Conservation (phyloP, 257 asterid species). For the Solanum paucissectum region DNA sequence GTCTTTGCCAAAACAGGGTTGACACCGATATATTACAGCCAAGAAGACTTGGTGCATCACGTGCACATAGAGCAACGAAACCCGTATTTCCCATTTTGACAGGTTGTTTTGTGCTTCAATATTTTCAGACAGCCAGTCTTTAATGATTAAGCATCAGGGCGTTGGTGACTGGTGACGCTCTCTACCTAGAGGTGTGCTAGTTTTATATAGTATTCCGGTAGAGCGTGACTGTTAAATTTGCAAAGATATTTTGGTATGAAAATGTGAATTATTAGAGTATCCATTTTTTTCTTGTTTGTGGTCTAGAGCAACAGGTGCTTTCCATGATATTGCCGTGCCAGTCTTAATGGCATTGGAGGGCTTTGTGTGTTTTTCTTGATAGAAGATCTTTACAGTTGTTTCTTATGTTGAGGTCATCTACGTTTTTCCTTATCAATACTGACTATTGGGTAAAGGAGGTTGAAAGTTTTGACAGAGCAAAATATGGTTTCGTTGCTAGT, state of each 20-base stretch:
- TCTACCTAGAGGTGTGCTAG: background rate
- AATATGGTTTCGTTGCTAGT: background rate
- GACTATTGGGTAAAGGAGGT: background rate
- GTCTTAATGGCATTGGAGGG: background rate
- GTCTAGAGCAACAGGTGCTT: background rate
- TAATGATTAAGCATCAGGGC: background rate
- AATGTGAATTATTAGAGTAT: background rate
- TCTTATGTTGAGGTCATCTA: background rate
- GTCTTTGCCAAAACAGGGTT: background rate
- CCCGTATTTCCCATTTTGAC: background rate
- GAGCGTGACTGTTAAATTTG: background rate
- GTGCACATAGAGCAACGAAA: background rate
- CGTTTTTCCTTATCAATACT: background rate
- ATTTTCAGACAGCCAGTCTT: background rate
- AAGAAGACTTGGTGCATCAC: background rate
- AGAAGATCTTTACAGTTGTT: background rate
- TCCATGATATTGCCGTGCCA: background rate
- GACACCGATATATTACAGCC: background rate
- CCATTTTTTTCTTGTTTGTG: background rate
- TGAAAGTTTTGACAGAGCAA: background rate
- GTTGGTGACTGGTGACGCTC: background rate
- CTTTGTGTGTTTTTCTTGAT: background rate
- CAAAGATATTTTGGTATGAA: background rate
- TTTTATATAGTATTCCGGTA: background rate
- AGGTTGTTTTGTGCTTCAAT: background rate